A percentile compares a stretch with the other conserved stretches of the same genome.
phyloP scores from a whole-genome alignment of 2,329 filamentous ascomycete species.

The Thyridium curvatum region DNA sequence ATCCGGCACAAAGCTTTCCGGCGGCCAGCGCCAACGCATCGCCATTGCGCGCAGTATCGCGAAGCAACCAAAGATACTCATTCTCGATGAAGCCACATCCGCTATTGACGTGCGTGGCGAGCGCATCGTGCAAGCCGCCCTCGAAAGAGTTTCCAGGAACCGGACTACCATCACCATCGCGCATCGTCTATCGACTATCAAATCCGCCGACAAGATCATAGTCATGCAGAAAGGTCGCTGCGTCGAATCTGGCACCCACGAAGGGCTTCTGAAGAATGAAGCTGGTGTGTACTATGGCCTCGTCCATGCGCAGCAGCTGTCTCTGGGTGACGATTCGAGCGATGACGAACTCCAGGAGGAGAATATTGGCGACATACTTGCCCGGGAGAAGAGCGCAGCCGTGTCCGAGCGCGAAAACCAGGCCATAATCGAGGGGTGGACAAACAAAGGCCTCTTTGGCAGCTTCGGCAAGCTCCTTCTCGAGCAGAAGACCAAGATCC shows the following conservation, averaged over 20 bases:
- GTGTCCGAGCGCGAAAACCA: conserved; percentile 20
- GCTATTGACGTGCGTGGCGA: conserved; percentile 61
- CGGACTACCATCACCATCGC: conserved; percentile 92
- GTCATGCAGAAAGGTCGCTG: conserved; percentile 67
- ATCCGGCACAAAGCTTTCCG: conserved; percentile 48
- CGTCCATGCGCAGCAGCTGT: conserved; percentile 57
- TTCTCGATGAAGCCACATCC: conserved; percentile 68
- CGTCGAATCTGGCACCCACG: conserved; percentile 70
- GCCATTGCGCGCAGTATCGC: conserved; percentile 69
- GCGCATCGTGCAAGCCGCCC: conserved; percentile 55
- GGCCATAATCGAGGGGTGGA: conserved; percentile 21
- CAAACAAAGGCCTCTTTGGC: conserved; percentile 32
- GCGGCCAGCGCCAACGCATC: conserved; percentile 66
- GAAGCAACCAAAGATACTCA: conserved; percentile 57
- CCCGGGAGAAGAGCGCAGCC: conserved; percentile 39
- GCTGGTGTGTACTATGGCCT: conserved; percentile 61
- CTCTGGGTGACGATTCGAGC: conserved; percentile 38
- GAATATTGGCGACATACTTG: conserved; percentile 29
- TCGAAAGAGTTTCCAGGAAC: conserved; percentile 53
- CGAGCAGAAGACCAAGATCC: conserved; percentile 47
- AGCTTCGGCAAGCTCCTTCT: conserved; percentile 52
- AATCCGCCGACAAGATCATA: conserved; percentile 71
- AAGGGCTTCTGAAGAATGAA: conserved; percentile 56
- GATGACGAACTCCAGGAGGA: conserved; percentile 31
- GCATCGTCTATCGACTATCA: conserved; percentile 68